A percentile compares a stretch with the other conserved stretches of the same genome.
Evolutionary conservation across 345 rosid genomes (phyloP).

Genomic region (Populus tremula): DNA sequence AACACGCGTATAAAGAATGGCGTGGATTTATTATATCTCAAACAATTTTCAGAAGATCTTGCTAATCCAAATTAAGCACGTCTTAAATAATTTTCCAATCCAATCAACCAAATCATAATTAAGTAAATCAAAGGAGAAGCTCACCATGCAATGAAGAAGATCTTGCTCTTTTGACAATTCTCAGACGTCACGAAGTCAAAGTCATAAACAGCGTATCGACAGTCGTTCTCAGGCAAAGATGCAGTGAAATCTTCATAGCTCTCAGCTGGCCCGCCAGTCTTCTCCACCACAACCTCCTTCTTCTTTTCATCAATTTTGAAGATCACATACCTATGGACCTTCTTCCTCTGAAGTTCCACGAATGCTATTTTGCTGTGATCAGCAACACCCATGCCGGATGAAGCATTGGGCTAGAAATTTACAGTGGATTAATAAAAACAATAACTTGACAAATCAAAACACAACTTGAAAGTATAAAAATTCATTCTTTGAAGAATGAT

Average conservation of each 20-base stretch:
- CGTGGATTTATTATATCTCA: background rate
- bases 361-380: slow-evolving; percentile 32
- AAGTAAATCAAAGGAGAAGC: background rate
- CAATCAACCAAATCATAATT: no score
- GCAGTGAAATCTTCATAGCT: slow-evolving; percentile 10
- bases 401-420: slow-evolving; percentile 15
- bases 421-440: no score
- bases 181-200: slow-evolving; percentile 8
- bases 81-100: no score
- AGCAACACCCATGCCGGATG: slow-evolving; percentile 28
- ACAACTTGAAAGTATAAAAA: no score
- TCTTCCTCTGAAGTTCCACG: slow-evolving; percentile 11
- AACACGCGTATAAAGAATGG: background rate
- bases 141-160: slow-evolving; percentile 10
- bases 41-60: background rate
- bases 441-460: no score
- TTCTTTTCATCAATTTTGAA: slow-evolving; percentile 9
- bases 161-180: slow-evolving; percentile 15
- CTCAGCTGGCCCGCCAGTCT: slow-evolving; percentile 12
- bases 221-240: slow-evolving; percentile 8
- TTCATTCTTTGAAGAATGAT: no score
- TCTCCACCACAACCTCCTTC: slow-evolving; percentile 12
- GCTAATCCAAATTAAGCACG: background rate
- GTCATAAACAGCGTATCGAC: slow-evolving; percentile 12
- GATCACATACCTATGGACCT: slow-evolving; percentile 6